Evolutionary conservation across 1,139 yeast genomes (phyloP), one percentile per base, ranked within the genome.

Genomic region (Yamadazyma kanchanaburiensis): DNA sequence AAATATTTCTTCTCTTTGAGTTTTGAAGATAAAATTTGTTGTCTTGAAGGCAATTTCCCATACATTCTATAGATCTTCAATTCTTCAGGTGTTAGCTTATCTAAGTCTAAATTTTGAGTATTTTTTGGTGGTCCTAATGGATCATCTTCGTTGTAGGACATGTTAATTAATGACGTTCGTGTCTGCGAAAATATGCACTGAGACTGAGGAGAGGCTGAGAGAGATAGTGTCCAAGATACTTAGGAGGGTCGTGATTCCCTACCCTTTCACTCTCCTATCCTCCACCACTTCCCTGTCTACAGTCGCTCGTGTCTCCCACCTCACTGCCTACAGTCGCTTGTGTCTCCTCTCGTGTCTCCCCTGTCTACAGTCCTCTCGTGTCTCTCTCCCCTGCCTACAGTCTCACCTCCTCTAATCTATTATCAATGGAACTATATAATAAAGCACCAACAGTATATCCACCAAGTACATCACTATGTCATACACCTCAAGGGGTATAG

Each of bases 1-100:
- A 91, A 94, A 59, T 83, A 91, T 60, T 88, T 88, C 49, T 96
- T 79, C 47, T 91, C 97, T 55, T 82, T 82, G 45, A 83, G 64
- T 55, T 86, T 87, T 43, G 83, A 77, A 34, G 85, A 74, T 38
- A 91, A 71, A 22, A 91, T 68, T 42, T 89, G 96, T 37, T 84
- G 84, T 33, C 83, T 80, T 22, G 91, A 76, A 25, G 98, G 98
- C 35, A 91, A 64, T 53, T 81, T 84, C 20, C 97, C 97, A 54
- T 89, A 89, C 67, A 88, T 64, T 49, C 77, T 81, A 60, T 80
- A 81, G 21, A 89, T 62, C 40, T 74, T 74, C 48, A 76, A 58
- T 52, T 81, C 91, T 48, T 81, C 86, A 12, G 86, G 82, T 5
- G 80, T 64, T 37, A 81, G 59, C 39, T 74, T 73, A 25, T 77